Evolutionary conservation across 2,329 filamentous ascomycete species (phyloP), one percentile per base, ranked within the genome.

Genomic region (Monosporascus sp.): DNA sequence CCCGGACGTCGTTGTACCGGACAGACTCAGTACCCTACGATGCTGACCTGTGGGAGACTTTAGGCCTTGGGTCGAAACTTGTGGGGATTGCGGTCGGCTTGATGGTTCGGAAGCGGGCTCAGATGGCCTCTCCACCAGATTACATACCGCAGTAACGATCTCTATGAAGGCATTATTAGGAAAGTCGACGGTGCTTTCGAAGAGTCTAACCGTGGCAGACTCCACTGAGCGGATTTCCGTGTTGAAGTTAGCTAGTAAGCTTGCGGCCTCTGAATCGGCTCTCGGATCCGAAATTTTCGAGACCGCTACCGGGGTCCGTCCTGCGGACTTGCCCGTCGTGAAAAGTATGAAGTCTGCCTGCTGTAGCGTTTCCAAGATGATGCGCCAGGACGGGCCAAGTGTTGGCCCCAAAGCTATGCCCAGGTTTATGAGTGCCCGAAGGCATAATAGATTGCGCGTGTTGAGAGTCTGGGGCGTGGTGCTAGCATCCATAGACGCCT

Each of bases 401-500:
- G 90, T 96, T 3, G 94, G 91, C 0, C 94, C 94, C 1, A 99
- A 74, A 2, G 94, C 94, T 63, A 97, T 99, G 2, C 94, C 94
- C 3, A 99, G 74, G 62, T 99, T 99, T n/a, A 99, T 74, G 17
- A 99, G 77, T 31, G 94, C 94, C 64, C 95, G 80, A 44, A 99
- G 75, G 63, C 94, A 99, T 1, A 97, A 76, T 4, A 99, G 75
- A 65, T 99, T 97, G 7, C 94, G 82, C 3, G 91, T 93, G 59
- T 90, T 96, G 8, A 97, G 76, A 3, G 83, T 81, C 51, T 68
- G 67, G 3, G 62, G 60, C 43, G 77, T 74, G 1, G 70, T 54
- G 53, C 70, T 65, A 27, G 72, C 62, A 69, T 89, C 88, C 6
- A 82, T 68, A 0, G 83, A 86, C 3, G 73, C 70, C 51, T 85